phyloP scores from a whole-genome alignment of 169 alveolate genomes.

The Plasmodium reichenowi region DNA sequence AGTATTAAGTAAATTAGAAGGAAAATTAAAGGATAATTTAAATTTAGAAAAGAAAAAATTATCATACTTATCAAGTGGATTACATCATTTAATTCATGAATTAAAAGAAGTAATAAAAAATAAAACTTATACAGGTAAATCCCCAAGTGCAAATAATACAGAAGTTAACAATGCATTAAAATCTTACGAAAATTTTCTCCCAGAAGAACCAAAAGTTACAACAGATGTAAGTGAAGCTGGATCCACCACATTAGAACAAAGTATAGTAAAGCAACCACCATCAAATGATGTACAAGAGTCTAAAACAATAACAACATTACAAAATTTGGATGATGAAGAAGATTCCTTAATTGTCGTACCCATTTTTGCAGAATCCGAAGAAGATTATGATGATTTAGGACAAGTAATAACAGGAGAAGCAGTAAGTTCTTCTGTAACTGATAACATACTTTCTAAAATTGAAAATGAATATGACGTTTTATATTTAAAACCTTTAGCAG shows the following conservation, averaged over 20 bases:
- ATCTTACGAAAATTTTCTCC: conserved; percentile 22
- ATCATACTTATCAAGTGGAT: conserved; percentile 30
- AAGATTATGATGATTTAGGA: background rate
- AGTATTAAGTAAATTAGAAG: conserved; percentile 35
- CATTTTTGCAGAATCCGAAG: background rate
- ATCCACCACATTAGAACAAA: too few species aligned
- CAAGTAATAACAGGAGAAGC: conserved; percentile 23
- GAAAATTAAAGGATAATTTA: conserved; percentile 13
- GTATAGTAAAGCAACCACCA: too few species aligned
- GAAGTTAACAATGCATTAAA: conserved; percentile 17
- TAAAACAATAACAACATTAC: background rate
- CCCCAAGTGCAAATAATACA: background rate
- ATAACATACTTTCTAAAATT: background rate
- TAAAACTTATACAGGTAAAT: conserved; percentile 22
- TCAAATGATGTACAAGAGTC: too few species aligned
- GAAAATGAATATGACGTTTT: background rate
- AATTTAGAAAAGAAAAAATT: conserved; percentile 40
- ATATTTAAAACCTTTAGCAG: conserved; percentile 36
- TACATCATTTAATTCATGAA: conserved; percentile 36
- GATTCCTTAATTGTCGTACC: background rate
- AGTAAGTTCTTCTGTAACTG: background rate
- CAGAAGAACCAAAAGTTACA: background rate
- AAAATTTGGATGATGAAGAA: conserved; percentile 16
- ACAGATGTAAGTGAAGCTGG: too few species aligned
- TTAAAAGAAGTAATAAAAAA: conserved; percentile 29